These are phyloP conservation scores for Darksidea phi DNA, from an alignment of 495 filamentous ascomycete genomes.

Conservation along the genomic window DNA sequence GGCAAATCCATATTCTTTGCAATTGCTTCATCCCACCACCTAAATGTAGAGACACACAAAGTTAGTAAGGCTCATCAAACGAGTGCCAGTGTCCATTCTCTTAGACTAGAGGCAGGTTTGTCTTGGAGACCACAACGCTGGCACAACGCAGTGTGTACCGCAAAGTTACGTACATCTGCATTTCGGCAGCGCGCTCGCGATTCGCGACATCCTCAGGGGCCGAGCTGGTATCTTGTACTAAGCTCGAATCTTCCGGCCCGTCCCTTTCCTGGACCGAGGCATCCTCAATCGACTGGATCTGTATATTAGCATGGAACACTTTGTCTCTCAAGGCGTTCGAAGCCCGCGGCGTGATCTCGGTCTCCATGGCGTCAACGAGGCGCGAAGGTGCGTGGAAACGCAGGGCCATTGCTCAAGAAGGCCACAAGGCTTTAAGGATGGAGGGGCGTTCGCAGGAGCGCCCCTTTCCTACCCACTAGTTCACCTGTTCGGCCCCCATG, in stretches of 20 bases:
- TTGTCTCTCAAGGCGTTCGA: constrained; percentile 6
- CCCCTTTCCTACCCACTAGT: constrained; percentile 4
- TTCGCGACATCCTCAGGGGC: constrained; percentile 9
- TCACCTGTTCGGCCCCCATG: constrained; percentile 27
- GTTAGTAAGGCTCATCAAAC: no score
- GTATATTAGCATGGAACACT: constrained; percentile 27
- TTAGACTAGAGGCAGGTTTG: no score
- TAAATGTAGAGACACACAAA: no score
- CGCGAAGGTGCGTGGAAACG: background rate
- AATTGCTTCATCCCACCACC: constrained; percentile 29
- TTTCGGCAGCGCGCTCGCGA: constrained; percentile 20
- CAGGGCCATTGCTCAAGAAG: constrained; percentile 11
- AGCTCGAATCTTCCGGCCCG: background rate
- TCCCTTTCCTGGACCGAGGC: background rate
- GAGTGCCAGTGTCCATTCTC: no score
- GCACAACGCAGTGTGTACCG: no score
- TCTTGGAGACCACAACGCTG: no score
- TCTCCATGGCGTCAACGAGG: constrained; percentile 22
- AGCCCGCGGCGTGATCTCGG: background rate
- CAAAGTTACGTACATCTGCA: no score
- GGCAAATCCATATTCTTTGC: constrained; percentile 30
- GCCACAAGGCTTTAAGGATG: constrained; percentile 14
- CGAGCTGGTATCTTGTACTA: background rate
- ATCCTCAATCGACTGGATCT: constrained; percentile 13
- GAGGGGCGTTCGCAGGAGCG: constrained; percentile 12